Evolutionary conservation across 2,329 filamentous ascomycete species (phyloP).

Genomic region (Colletotrichum salicis): DNA sequence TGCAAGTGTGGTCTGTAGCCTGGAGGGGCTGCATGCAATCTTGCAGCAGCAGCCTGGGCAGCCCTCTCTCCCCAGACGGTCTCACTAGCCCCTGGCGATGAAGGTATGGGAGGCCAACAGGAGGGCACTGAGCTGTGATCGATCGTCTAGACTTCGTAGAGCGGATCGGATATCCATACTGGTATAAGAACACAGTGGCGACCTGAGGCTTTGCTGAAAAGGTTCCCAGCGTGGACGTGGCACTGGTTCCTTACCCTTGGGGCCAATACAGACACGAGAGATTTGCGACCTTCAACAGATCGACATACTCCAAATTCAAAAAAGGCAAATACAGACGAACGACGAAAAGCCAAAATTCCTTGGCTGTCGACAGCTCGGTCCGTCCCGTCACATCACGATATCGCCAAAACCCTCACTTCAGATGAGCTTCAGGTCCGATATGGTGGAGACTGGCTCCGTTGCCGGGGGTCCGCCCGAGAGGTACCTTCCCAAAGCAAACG

Average conservation of each 20-base stretch:
- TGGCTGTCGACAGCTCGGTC: conserved; percentile 7
- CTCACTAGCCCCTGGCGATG: background rate
- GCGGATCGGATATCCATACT: background rate
- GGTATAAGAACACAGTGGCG: conserved; percentile 5
- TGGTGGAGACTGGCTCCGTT: conserved; percentile 29
- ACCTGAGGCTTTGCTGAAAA: background rate
- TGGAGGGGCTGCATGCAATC: background rate
- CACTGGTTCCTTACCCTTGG: background rate
- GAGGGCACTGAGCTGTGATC: background rate
- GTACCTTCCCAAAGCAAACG: background rate
- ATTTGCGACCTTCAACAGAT: background rate
- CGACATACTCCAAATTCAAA: background rate
- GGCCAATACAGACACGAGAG: background rate
- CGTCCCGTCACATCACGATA: conserved; percentile 10
- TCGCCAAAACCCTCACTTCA: conserved; percentile 1
- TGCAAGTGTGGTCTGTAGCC: background rate
- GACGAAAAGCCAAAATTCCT: background rate
- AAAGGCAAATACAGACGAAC: conserved; percentile 19
- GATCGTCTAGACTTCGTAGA: background rate
- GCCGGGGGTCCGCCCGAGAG: background rate
- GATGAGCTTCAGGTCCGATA: conserved; percentile 31
- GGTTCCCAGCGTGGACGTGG: background rate
- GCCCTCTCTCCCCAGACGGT: no score
- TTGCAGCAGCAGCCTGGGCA: conserved; percentile 12
- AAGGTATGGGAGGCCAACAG: background rate